Evolutionary conservation across 768 basidiomycete species (phyloP), one percentile per base, ranked within the genome.

Genomic region (Pleurotus tuber-regium): DNA sequence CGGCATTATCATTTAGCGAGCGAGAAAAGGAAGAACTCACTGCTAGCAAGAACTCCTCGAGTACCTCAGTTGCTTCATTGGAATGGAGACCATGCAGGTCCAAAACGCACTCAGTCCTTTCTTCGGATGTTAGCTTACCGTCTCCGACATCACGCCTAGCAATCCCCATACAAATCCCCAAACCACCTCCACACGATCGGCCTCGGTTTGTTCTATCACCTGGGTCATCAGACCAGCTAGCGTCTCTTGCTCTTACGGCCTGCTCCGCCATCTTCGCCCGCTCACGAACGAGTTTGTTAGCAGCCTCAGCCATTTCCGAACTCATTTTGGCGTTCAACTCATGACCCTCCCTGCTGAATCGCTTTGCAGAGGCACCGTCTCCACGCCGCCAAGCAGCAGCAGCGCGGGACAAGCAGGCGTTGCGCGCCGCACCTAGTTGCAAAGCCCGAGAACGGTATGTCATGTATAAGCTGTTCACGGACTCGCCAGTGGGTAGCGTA

Each of bases 311-410:
- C 77, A 93, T 91, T 72, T 98, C 97, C 21, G 69, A 73, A 36
- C 82, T 75, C 92, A 99, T 97, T 68, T 90, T 89, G 36, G 82
- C 83, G 61, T 98, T 98, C 53, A 97, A 71, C 35, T 96, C 92
- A 59, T 96, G 91, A 1, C 94, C 97, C 62, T 98, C 95, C 35
- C 91, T 76, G 56, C 88, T 91, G 71, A 96, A 98, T 41, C 92
- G 77, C 69, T 98, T 97, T 30, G 97, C 97, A 0, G 90, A 88
- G 0, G 95, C 93, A 2, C 96, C 96, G 59, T 99, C 97, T 1
- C 96, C 95, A 2, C 92, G 79, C 50, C 92, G 79, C 91, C 93
- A 99, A 2, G 95, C 93, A 61, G 97, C 94, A 2, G 97, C 96
- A 10, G 97, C 97, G 38, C 93, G 83, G 1, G 92, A 92, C 23